phyloP scores from a whole-genome alignment of 345 rosid genomes.

The Eucalyptus regnans region DNA sequence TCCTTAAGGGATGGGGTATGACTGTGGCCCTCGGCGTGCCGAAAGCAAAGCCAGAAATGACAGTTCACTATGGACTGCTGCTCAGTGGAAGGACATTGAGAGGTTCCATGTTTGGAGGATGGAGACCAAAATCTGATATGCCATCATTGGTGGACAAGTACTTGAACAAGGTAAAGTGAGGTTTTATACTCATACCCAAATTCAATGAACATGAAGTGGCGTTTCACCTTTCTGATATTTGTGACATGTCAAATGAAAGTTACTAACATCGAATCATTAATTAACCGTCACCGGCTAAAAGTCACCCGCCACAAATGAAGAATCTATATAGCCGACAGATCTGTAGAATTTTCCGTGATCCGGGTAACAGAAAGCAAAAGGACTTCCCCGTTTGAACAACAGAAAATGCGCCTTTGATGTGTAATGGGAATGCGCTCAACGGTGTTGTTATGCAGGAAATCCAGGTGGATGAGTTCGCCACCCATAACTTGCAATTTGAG shows the following conservation, averaged over 20 bases:
- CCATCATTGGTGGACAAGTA: conserved; percentile 69
- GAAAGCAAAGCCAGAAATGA: conserved; percentile 57
- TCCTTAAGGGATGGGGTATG: conserved; percentile 77
- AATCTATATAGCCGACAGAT: background rate
- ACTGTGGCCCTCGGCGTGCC: conserved; percentile 89
- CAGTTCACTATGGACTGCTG: conserved; percentile 60
- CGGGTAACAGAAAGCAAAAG: background rate
- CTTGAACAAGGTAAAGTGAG: conserved; percentile 45
- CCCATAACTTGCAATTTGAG: conserved; percentile 59
- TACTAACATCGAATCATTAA: fast-evolving
- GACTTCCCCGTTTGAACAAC: background rate
- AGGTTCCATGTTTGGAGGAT: conserved; percentile 81
- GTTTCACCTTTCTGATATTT: too few species aligned
- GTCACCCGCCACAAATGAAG: background rate
- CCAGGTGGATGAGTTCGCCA: conserved; percentile 53
- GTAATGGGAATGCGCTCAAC: background rate
- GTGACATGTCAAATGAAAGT: background rate
- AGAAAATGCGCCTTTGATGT: background rate
- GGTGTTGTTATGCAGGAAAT: conserved; percentile 39
- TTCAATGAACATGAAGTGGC: background rate
- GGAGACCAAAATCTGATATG: conserved; percentile 86
- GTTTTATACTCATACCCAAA: background rate
- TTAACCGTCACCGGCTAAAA: background rate
- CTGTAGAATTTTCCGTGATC: background rate
- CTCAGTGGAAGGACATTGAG: conserved; percentile 65